Conservation (phyloP, 2,329 filamentous ascomycete genomes). For the Aspergillus sp. region DNA sequence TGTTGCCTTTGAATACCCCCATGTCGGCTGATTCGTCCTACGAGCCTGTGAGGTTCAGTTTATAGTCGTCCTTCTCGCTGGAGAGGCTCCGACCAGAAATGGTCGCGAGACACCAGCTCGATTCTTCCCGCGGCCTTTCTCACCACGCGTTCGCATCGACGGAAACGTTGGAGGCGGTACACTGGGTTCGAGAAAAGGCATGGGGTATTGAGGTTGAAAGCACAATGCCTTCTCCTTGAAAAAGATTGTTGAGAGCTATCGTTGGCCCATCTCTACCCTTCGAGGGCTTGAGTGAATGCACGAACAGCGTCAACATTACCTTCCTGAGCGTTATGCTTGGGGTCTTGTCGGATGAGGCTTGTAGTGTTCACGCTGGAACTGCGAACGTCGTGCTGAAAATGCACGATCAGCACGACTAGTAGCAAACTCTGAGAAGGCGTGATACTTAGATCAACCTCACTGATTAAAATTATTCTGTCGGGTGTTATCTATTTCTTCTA, state of each 20-base stretch:
- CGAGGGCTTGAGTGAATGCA: conserved; percentile 14
- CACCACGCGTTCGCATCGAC: conserved; percentile 27
- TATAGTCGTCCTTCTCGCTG: conserved; percentile 86
- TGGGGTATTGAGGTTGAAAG: conserved; percentile 81
- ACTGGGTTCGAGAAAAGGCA: conserved; percentile 57
- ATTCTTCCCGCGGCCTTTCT: conserved; percentile 59
- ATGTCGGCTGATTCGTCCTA: conserved; percentile 35
- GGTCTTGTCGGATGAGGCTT: conserved; percentile 78
- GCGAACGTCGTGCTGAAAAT: conserved; percentile 30
- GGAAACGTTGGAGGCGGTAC: conserved; percentile 40
- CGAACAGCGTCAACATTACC: conserved; percentile 49
- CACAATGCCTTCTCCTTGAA: conserved; percentile 68
- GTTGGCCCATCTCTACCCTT: conserved; percentile 15
- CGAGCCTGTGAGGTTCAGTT: conserved; percentile 55
- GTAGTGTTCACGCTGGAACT: conserved; percentile 24
- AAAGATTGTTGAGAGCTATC: conserved; percentile 64
- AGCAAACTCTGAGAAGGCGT: conserved; percentile 12
- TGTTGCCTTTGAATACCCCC: conserved; percentile 42
- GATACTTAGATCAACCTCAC: conserved; percentile 55
- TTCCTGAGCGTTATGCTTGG: conserved; percentile 54
- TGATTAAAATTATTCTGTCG: conserved; percentile 77
- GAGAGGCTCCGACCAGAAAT: conserved; percentile 49
- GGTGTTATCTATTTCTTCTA: conserved; percentile 61
- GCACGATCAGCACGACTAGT: conserved; percentile 26
- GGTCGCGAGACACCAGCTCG: conserved; percentile 68